These are phyloP conservation scores for Cladorrhinum samala DNA, from an alignment of 495 filamentous ascomycete species.

Conservation along the genomic window DNA sequence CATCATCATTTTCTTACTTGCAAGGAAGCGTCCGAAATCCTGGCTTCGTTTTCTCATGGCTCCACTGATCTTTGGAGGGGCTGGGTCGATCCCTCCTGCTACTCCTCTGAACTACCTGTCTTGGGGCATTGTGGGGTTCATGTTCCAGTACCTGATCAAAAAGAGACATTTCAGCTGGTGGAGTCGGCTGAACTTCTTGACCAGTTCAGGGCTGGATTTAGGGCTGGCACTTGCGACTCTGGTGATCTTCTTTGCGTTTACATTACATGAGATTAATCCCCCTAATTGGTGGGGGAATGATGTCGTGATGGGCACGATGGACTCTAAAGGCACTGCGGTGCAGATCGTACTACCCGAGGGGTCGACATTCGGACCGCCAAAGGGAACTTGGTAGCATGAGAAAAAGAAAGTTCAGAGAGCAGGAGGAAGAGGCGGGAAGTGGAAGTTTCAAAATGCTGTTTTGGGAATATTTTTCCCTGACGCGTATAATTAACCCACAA, in stretches of 20 bases:
- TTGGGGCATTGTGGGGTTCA: constrained; percentile 60
- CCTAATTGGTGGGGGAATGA: constrained; percentile 53
- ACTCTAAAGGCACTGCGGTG: constrained; percentile 47
- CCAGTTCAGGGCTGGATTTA: constrained; percentile 55
- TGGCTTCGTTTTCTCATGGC: constrained; percentile 52
- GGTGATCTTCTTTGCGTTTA: constrained; percentile 56
- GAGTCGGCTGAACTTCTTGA: constrained; percentile 59
- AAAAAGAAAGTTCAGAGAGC: background rate
- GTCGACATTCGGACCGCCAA: constrained; percentile 54
- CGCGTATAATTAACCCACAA: too few species aligned
- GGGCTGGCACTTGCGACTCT: constrained; percentile 58
- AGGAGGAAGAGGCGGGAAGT: too few species aligned
- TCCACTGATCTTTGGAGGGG: constrained; percentile 63
- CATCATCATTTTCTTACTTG: constrained; percentile 50
- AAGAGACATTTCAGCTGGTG: constrained; percentile 59
- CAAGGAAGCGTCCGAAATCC: constrained; percentile 48
- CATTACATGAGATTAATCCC: constrained; percentile 40
- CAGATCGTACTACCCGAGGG: constrained; percentile 43
- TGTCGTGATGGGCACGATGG: constrained; percentile 44
- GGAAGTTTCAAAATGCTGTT: too few species aligned
- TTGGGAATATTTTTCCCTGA: too few species aligned
- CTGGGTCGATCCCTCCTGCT: constrained; percentile 58
- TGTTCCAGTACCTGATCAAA: constrained; percentile 58
- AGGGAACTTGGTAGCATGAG: constrained; percentile 26
- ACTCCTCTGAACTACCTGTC: constrained; percentile 63